Base-by-base conservation (phyloP, 495 filamentous ascomycete genomes). In the Letharia lupina region DNA sequence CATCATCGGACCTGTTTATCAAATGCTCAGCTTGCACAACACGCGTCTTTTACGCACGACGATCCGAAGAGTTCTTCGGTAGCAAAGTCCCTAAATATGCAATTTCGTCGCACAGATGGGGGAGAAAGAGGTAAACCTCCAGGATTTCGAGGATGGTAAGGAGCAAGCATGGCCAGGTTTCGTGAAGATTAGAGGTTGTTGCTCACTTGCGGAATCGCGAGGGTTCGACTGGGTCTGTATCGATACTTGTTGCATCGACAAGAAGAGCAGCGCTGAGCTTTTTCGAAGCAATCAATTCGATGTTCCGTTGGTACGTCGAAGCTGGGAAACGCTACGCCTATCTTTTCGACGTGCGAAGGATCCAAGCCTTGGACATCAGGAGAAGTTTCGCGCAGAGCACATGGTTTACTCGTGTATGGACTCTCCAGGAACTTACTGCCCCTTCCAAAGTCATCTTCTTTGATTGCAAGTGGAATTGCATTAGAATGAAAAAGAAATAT, bases 191-290 rank as follows among this genome's bases (percentile, higher is more conserved):
- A 4, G 60, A 11, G 20, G 41, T 0, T 66, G 42, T 45, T 76
- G 75, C 58, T 61, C 42, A 7, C 57, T 60, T 60, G 73, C 75
- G 13, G 4, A 37, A 1, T 13, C 23, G 9, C 63, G 70, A 31
- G 65, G 68, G 7, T 64, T 66, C 9, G 52, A 74, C 9, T 79
- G 72, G 64, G 63, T 70, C 2, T 80, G 78, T 77, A 66, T 80
- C 10, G 78, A 80, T 67, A 80, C 78, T 2, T 79, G 76, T 61
- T 79, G 78, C 61, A 80, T 77, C 64, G 65, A 81, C 66, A 81
- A 81, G 63, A 63, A 57, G 20, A 76, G 72, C 62, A 77, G 72
- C 8, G 73, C 74, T 0, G 78, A 81, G 60, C 72, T 80, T 0
- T 28, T 69, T 64, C 11, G 78, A 80, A 68, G 13, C 37, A 8